These are phyloP conservation scores for Emergomyces orientalis DNA, from an alignment of 2,329 filamentous ascomycete genomes.

Conservation along the genomic window DNA sequence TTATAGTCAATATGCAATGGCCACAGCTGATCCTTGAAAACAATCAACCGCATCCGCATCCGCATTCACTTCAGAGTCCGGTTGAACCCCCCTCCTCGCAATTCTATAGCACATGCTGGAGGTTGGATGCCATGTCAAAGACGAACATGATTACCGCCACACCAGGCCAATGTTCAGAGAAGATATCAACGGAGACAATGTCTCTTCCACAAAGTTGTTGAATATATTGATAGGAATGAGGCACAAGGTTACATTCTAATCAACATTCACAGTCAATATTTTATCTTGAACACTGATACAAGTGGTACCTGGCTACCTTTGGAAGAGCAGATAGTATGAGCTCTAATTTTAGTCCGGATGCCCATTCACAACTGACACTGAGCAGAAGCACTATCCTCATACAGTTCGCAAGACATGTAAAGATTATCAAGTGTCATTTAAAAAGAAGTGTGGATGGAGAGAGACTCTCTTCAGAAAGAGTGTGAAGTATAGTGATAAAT, in stretches of 20 bases:
- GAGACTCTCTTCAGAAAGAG: no score
- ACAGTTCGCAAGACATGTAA: no score
- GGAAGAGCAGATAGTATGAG: conserved; percentile 5
- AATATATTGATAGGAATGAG: background rate
- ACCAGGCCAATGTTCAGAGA: no score
- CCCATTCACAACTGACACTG: background rate
- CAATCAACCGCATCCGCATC: no score
- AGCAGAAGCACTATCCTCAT: background rate
- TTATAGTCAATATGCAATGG: background rate
- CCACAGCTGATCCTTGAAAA: background rate
- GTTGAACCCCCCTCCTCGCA: background rate
- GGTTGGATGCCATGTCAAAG: background rate
- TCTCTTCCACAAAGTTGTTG: conserved; percentile 5
- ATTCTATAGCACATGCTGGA: background rate
- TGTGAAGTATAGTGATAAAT: no score
- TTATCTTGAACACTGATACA: no score
- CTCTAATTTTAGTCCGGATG: background rate
- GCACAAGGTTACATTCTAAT: conserved; percentile 1
- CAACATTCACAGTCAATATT: background rate
- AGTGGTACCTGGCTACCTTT: conserved; percentile 1
- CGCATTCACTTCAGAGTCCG: background rate
- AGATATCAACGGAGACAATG: background rate
- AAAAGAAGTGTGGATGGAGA: no score
- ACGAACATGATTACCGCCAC: background rate
- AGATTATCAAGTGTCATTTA: no score